Evolutionary conservation across 768 basidiomycete genomes (phyloP), one percentile per base, ranked within the genome.

Genomic region (Cyathus striatus): DNA sequence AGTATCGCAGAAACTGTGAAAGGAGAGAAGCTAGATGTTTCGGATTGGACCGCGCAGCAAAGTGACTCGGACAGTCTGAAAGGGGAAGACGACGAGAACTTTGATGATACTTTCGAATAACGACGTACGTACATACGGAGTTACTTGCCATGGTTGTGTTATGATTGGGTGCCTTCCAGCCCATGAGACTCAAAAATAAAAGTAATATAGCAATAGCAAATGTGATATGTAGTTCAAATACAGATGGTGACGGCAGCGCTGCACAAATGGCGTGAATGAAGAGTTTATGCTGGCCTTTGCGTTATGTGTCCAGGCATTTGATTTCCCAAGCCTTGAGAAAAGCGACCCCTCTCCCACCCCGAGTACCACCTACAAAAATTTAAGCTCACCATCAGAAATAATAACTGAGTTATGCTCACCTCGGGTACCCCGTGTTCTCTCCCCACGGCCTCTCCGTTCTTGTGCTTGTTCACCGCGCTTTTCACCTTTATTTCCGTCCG

Each of bases 321-420:
- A 55, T 85, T 86, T 20, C 88, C 88, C 30, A 90, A 70, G 17
- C 88, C 88, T 62, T 90, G 87, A 16, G 85, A 76, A 56, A 90
- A 90, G n/a, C 88, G 78, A 22, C 74, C 18, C 90, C 86, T 46
- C 90, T 75, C 38, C 86, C 89, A 42, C 81, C 57, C 36, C 68
- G 73, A 21, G 76, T 68, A 35, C 81, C 80, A 50, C 83, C 81
- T 83, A 49, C 18, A n/a, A 22, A 27, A 36, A 32, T 18, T 16
- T 6, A 23, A 3, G 13, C 10, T 7, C n/a, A 9, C 9, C 18
- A 12, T 35, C 16, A 35, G 6, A 12, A 36, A 17, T 10, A 20
- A 34, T 37, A 22, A 18, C 6, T 5, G 13, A 35, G 26, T 27
- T 5, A 13, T 44, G 57, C 64, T 58, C 64, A 80, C 83, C 83